Conservation (phyloP, 495 filamentous ascomycete genomes). For the Neurospora pannonica region DNA sequence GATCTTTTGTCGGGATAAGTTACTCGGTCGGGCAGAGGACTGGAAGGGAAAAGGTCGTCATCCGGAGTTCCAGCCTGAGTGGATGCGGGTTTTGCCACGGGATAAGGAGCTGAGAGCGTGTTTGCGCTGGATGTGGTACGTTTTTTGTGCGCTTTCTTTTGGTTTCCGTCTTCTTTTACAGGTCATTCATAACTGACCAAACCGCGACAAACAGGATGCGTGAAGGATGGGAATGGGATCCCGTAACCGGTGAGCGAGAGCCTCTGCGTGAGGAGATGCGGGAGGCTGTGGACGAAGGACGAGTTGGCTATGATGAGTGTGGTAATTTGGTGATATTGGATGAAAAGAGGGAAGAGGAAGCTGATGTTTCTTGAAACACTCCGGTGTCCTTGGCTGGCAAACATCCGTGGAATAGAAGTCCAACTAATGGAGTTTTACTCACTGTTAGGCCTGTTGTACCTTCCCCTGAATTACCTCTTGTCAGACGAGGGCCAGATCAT, state of each 20-base stretch:
- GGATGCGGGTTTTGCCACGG: slow-evolving; percentile 73
- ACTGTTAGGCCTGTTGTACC: background rate
- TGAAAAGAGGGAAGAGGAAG: background rate
- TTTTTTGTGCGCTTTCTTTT: background rate
- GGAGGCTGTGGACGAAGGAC: slow-evolving; percentile 47
- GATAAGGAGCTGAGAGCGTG: slow-evolving; percentile 89
- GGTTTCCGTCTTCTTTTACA: background rate
- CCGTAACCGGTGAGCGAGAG: slow-evolving; percentile 53
- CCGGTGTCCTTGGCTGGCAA: background rate
- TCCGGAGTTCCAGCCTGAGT: slow-evolving; percentile 55
- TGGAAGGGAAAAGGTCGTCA: slow-evolving; percentile 46
- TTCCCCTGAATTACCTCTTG: background rate
- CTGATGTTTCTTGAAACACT: background rate
- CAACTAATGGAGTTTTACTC: background rate
- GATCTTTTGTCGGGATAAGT: slow-evolving; percentile 79
- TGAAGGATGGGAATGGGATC: slow-evolving; percentile 78
- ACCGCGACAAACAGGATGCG: slow-evolving; percentile 29
- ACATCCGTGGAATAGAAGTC: background rate
- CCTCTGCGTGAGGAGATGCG: slow-evolving; percentile 46
- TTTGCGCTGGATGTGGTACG: slow-evolving; percentile 81
- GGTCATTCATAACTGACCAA: background rate
- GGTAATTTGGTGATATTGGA: slow-evolving; percentile 37
- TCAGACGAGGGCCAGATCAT: background rate
- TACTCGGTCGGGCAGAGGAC: slow-evolving; percentile 51
- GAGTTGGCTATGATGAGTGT: slow-evolving; percentile 52